Conservation (phyloP, 2,329 filamentous ascomycete genomes). For the Aureobasidium lini region DNA sequence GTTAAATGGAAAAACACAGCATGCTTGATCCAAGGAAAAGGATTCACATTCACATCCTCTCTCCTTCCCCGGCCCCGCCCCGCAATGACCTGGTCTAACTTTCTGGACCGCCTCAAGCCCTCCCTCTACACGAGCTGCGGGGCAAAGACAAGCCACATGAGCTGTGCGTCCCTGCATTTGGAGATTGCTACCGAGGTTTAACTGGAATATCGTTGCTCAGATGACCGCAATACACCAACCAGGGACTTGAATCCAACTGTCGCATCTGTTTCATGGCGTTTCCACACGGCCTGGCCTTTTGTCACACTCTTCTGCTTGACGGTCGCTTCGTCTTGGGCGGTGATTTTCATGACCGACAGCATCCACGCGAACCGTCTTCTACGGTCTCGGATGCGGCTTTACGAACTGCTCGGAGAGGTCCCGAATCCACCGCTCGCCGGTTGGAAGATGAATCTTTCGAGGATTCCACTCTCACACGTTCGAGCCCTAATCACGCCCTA, state of each 20-base stretch:
- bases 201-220: not conserved
- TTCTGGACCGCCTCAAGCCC: slow-evolving; percentile 5
- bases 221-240: not conserved
- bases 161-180: slow-evolving; percentile 11
- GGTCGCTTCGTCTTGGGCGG: not conserved
- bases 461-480: not conserved
- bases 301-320: not conserved
- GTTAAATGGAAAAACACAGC: not conserved
- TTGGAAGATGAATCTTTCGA: not conserved
- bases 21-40: not conserved
- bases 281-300: not conserved
- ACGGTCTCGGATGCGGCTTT: not conserved
- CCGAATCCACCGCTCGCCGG: not conserved
- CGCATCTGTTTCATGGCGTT: not conserved
- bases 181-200: slow-evolving; percentile 8
- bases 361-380: not conserved
- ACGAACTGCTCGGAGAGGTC: not conserved
- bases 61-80: slow-evolving; percentile 8
- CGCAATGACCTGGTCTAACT: slow-evolving; percentile 7
- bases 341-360: not conserved
- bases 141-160: slow-evolving; percentile 11
- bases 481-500: not conserved
- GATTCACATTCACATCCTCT: not conserved
- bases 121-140: slow-evolving; percentile 12
- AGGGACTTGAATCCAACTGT: not conserved